Base-by-base conservation (phyloP, 257 asterid species). In the Forsythia suspensa region DNA sequence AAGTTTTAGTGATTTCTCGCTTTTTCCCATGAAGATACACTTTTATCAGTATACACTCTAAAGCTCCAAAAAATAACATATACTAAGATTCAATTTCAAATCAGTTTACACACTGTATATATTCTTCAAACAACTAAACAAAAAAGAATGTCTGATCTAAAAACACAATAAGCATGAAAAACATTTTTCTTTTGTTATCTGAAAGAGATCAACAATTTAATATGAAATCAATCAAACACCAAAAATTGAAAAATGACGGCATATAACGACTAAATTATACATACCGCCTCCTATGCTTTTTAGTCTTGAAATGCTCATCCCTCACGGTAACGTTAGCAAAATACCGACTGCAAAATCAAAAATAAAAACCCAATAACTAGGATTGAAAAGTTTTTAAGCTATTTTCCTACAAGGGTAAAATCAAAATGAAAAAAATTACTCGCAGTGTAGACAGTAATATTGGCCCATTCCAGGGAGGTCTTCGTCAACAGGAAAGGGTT, bases 391-490 rank as follows among this genome's bases (percentile, higher is more conserved):
- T 44, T 11, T 29, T 10, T 4, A 63, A 15, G 55, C 42, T 3
- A 61, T 4, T 5, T 55, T 0, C 3, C 41, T 36, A 5, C 2
- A 52, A 21, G 24, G 0, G 5, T 2, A n/a, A 8, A 12, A 48
- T 5, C 72, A 20, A 11, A 29, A 65, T 6, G 40, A 8, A 29
- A 77, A 29, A 2, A 61, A 66, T 88, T 89, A 94, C 98, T 93
- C 99, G 96, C 98, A 92, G 87, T 93, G 98, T 5, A 86, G 48
- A 81, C 99, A 93, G 74, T 93, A 95, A 74, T 80, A 90, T 82
- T 95, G 97, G 39, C 98, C 99, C 98, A 95, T 87, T 66, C 98
- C 97, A 1, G 98, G 99, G 69, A 95, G 96, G 77, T 95, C 97
- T 84, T 95, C 99, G 74, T 95, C 98, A 4, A 89, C 75, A 5